Base-by-base conservation (phyloP, 176 grass and related monocot species). In the Aegilops umbellulata region DNA sequence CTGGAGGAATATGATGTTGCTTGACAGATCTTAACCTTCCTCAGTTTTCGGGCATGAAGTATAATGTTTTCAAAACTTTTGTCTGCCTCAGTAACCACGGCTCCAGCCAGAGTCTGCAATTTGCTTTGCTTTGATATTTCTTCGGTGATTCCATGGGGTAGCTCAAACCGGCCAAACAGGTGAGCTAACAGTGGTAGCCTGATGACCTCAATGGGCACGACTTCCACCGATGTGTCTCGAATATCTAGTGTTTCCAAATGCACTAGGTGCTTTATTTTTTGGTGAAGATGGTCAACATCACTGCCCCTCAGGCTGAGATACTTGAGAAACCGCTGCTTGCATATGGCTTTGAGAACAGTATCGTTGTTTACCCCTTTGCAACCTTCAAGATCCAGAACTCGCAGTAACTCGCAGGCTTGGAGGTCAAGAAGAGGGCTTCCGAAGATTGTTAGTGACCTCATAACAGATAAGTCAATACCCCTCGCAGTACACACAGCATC, bases 151-250 rank as follows among this genome's bases (percentile, higher is more conserved):
- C 57, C 31, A 6, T 38, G 47, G 55, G 65, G 30, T 38, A 82
- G 80, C 31, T 57, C 46, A 71, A 82, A 71, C 31, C 16, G 38
- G 30, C 80, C 80, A 82, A 71, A 82, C 65, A 82, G 80, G 17
- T 82, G 57, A 82, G 64, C 64, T 69, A 82, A 55, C 29, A 25
- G 8, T 24, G 42, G 65, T 11, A 82, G 30, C 19, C 1, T 70
- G 65, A 82, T 82, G 65, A 58, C 65, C 7, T 82, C 0, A 10
- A 53, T 22, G 30, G 80, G 46, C 27, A 82, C 5, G 23, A 6
- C 11, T 16, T 38, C 1, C 46, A 35, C 46, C 22, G 0, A 3
- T 70, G 80, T 82, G 2, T 82, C 65, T 58, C 80, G 80, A 12
- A 82, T 70, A 19, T 82, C 80, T 65, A 82, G 80, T 5, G 80